Evolutionary conservation across 2,329 filamentous ascomycete species (phyloP).

Genomic region (Fusarium fujikuroi): DNA sequence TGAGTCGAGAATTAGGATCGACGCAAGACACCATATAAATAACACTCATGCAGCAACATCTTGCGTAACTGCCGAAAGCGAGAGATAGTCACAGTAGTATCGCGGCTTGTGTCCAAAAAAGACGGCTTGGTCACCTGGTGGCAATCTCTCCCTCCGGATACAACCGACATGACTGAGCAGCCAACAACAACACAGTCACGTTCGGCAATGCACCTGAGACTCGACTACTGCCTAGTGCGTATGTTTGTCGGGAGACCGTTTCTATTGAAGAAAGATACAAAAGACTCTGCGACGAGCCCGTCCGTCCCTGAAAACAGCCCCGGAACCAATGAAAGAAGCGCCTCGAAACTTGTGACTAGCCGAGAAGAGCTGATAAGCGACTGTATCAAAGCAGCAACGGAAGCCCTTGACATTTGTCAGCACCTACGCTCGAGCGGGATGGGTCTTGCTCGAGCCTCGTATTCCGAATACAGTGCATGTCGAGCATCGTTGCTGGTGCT

Average conservation of each 20-base stretch:
- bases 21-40: background rate
- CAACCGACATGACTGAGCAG: background rate
- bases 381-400: constrained; percentile 3
- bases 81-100: background rate
- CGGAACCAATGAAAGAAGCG: background rate
- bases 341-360: background rate
- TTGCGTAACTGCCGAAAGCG: background rate
- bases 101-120: background rate
- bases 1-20: background rate
- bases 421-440: background rate
- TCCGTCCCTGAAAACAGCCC: background rate
- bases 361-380: constrained; percentile 6
- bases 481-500: constrained; percentile 3
- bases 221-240: background rate
- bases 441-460: constrained; percentile 1
- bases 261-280: background rate
- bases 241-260: constrained; percentile 7
- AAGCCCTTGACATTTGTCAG: constrained; percentile 7
- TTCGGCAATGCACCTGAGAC: background rate
- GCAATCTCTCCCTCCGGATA: background rate
- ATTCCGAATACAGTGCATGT: constrained; percentile 9
- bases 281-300: background rate
- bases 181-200: background rate
- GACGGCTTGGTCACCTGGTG: background rate
- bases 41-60: background rate